Base-by-base conservation (phyloP, 768 basidiomycete genomes). In the Kwoniella europaea region DNA sequence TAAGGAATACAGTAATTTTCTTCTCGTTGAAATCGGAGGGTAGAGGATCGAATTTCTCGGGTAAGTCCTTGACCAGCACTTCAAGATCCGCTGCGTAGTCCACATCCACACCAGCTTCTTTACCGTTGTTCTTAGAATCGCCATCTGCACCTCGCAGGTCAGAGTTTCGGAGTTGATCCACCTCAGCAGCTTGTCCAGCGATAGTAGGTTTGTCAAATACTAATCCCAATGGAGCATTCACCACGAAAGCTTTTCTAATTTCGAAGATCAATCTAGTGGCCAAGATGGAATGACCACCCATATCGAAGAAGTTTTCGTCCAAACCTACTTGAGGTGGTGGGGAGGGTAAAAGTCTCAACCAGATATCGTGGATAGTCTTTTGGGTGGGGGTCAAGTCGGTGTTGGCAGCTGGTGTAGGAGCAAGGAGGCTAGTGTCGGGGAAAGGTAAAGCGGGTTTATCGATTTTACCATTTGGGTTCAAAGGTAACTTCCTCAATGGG, bases 401-500 rank as follows among this genome's bases (percentile, higher is more conserved):
- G 7, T 82, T 77, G 9, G 81, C 78, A 16, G 70, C 82, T 1
- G 88, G 84, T 53, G 86, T 84, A n/a, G 80, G 85, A 0, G 83
- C 80, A 43, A 83, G 82, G 70, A 92, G 90, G 4, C 90, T 92
- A 0, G 97, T 98, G 83, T 99, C 97, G 7, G 97, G 97, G 90
- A 98, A 99, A 12, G 97, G 97, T 57, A 99, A 89, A 0, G 93
- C 92, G 0, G 97, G 96, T 81, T 98, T 99, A 86, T 99, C 97
- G 82, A 99, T 91, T 85, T 99, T 99, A 72, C 97, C 97, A 82
- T 98, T 99, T 7, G 97, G 97, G 78, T 98, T 99, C 62, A 99
- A 88, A 20, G 97, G 97, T 92, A 99, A 96, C 66, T 94, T 91
- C 62, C 88, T 88, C 29, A 99, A 88, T 0, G 97, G 97, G 41